phyloP scores from a whole-genome alignment of 495 filamentous ascomycete species.

The Penicillium crystallinum region DNA sequence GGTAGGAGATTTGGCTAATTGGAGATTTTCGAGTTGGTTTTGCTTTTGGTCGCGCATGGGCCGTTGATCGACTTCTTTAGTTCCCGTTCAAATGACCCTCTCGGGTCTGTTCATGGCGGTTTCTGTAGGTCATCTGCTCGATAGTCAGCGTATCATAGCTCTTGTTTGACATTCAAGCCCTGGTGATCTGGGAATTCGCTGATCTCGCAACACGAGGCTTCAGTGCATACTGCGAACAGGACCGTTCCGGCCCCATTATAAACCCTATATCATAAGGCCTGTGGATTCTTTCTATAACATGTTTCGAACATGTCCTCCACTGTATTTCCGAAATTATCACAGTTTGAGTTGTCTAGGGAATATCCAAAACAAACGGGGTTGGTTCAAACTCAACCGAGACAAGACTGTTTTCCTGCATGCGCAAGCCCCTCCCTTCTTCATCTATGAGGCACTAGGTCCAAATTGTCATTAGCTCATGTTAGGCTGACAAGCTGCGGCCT shows the following conservation, averaged over 20 bases:
- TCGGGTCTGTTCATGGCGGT: background rate
- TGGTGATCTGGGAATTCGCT: constrained; percentile 1
- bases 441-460: constrained; percentile 11
- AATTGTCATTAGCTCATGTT: constrained; percentile 9
- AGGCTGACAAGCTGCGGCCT: constrained; percentile 22
- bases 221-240: constrained; percentile 17
- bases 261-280: background rate
- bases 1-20: constrained; percentile 10
- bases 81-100: constrained; percentile 34
- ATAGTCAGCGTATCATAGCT: background rate
- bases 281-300: background rate
- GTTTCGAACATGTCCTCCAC: background rate
- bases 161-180: background rate
- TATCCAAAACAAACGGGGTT: background rate
- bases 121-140: constrained; percentile 31
- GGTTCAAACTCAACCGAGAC: background rate
- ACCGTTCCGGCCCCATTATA: constrained; percentile 6
- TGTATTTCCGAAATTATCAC: background rate
- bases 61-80: constrained; percentile 31
- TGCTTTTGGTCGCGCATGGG: constrained; percentile 26
- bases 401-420: background rate
- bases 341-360: too few relatives aligned
- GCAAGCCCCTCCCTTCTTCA: constrained; percentile 4
- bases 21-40: background rate
- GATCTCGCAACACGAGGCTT: constrained; percentile 10